Base-by-base conservation (phyloP, 169 alveolate genomes). In the Neospora caninum region DNA sequence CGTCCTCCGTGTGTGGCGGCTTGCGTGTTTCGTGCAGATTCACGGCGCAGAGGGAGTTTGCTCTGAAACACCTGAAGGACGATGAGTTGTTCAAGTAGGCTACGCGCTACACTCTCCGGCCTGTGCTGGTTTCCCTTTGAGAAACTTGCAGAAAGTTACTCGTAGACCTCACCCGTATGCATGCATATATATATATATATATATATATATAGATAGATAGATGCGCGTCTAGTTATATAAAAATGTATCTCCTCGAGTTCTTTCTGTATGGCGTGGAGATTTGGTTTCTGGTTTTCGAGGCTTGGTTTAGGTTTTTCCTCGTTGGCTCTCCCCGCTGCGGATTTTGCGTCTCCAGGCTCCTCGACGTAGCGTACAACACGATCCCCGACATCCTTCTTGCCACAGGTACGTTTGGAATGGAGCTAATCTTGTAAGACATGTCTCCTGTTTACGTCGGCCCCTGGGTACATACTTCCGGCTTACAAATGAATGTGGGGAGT, bases 311-410 rank as follows among this genome's bases (percentile, higher is more conserved):
- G 4, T 13, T 13, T 49, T 49, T 49, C 13, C 58, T 49, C 58
- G 13, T 49, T 49, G 22, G 58, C 13, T 49, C 58, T 49, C 22
- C 13, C n/a, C 13, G 58, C 13, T 13, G 58, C 58, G 58, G 58
- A 49, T 7, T 49, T n/a, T 13, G 13, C 58, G 91, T 98, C 42
- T 96, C 96, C 94, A 96, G 97, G 88, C 95, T 98, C 27, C 97
- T 97, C 16, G 98, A 97, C 92, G 95, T 97, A 94, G 97, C 98
- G 95, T 97, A 95, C 93, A 93, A 95, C 84, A 98, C 97, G 58
- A 97, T 98, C 93, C 99, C 99, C 64, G 96, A 96, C 80, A 97
- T 95, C 45, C 97, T 98, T 27, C 94, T 95, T 70, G 96, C 97
- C 38, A 96, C 98, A 73, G 99, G 99, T 53, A 22, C 36, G 89